Base-by-base conservation (phyloP, 352 stramenopile species). In the Globisporangium lucens region DNA sequence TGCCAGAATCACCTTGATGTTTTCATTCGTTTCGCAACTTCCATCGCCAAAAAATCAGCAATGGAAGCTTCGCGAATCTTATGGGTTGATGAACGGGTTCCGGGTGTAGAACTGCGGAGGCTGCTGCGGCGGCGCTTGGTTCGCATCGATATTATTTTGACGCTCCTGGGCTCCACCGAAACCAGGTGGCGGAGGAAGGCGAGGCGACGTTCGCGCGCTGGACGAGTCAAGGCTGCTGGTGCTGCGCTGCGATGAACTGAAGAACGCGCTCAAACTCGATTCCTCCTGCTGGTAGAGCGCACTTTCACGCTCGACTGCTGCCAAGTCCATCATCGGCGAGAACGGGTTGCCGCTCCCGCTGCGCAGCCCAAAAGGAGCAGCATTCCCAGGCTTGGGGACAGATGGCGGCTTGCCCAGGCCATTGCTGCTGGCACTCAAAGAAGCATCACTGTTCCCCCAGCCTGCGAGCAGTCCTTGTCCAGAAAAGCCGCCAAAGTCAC, bases 261-360 rank as follows among this genome's bases (percentile, higher is more conserved):
- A 75, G 56, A 94, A 87, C 2, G 83, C 74, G 38, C 83, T 94
- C 65, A 94, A 73, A 70, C 84, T 94, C 59, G 87, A 94, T 38
- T 77, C 75, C 29, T 82, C 75, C 35, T 89, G 83, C 65, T 90
- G 83, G 67, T 93, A 94, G 61, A 79, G 71, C 36, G 81, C 70
- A 29, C 75, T 89, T 49, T 89, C 83, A 8, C 76, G 81, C 65
- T 94, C 87, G 12, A 94, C 75, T 22, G 85, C 87, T 6, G 75
- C 83, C 76, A 94, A 75, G 57, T 93, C 83, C 35, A 76, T 68
- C 82, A 93, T 88, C 13, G 78, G 71, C 9, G 72, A 74, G 68
- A 88, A 90, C 7, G 66, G 49, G 6, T 8, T 27, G 30, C 52
- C 43, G 55, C 41, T 24, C 59, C 63, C 29, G 35, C 64, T 57